A percentile compares a stretch with the other conserved stretches of the same genome.
Evolutionary conservation across 768 basidiomycete genomes (phyloP).

Genomic region (Termitomyces eurrhizus): DNA sequence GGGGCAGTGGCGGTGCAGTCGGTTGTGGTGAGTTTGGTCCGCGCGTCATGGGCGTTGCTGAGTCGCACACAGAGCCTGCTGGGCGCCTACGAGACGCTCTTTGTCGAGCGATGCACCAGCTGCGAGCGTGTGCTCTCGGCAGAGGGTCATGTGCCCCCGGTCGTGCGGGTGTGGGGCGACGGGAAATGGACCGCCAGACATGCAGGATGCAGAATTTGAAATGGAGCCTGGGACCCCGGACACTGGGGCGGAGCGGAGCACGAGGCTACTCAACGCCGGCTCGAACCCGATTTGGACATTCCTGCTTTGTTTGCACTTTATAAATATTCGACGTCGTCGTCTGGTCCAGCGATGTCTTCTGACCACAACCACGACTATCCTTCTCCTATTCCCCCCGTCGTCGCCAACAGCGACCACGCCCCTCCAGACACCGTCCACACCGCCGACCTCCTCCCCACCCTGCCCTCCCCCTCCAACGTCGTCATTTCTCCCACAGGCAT

Average conservation of each 20-base stretch:
- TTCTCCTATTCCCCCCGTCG: constrained; percentile 5
- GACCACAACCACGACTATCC: constrained; percentile 10
- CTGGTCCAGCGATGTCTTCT: not conserved
- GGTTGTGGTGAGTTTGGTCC: constrained; percentile 37
- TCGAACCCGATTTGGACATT: constrained; percentile 6
- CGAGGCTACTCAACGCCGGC: constrained; percentile 14
- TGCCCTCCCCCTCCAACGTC: constrained; percentile 12
- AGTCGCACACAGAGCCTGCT: constrained; percentile 41
- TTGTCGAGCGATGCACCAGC: constrained; percentile 52
- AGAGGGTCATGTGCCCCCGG: constrained; percentile 71
- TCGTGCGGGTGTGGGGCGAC: constrained; percentile 54
- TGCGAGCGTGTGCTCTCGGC: constrained; percentile 66
- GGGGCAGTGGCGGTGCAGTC: constrained; percentile 49
- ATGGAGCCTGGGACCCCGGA: constrained; percentile 7
- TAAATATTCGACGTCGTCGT: constrained; percentile 12
- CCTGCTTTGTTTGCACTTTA: constrained; percentile 15
- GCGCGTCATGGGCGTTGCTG: not conserved
- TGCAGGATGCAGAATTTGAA: constrained; percentile 24
- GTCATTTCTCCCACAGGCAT: constrained; percentile 48
- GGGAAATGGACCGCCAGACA: constrained; percentile 51
- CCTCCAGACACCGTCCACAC: not conserved
- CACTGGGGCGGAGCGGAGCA: constrained; percentile 12
- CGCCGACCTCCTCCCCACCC: not conserved
- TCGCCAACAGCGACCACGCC: not conserved
- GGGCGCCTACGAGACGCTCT: constrained; percentile 54